Base-by-base conservation (phyloP, 192 early-diverging fungal genomes). In the Dispira simplex region DNA sequence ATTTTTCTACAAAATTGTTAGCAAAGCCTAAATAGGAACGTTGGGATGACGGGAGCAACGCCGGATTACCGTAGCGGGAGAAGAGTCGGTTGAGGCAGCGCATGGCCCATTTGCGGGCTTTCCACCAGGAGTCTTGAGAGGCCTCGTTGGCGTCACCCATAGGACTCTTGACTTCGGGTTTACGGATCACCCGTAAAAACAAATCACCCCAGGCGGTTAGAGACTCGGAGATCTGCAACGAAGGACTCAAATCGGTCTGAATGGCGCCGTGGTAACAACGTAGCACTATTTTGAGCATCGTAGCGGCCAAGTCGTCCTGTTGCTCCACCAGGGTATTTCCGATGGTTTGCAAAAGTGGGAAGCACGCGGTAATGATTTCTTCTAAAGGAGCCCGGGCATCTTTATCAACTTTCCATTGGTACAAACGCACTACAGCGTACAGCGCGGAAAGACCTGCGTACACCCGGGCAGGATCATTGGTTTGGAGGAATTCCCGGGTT, bases 21-120 rank as follows among this genome's bases (percentile, higher is more conserved):
- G 93, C 84, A 71, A 98, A 97, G 11, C 73, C 57, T 11, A 56
- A 70, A 66, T 82, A 81, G 63, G 67, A 66, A 65, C 73, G 71
- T 8, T 57, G 56, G 57, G 76, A 64, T 64, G 67, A 67, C 13
- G 83, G 74, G 49, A 90, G 68, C 25, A 80, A 70, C 11, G 84
- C 77, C 20, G 84, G 85, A 68, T 88, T 90, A 51, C 89, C 85
- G 64, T 85, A 86, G 60, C 80, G 71, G 45, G 71, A 65, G 63
- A 95, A 92, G 11, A 91, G 80, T 21, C 82, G 83, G 79, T 95
- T 91, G 67, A 98, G 75, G 72, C 85, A 89, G 63, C 81, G 83
- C 68, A 86, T 85, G 10, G 94, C 87, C 94, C 96, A 96, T 68
- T 95, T 93, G 71, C 95, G 96, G 59, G 87, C 86, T 77, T 93